Evolutionary conservation across 2,329 filamentous ascomycete genomes (phyloP), one percentile per base, ranked within the genome.

Genomic region (Cladosporium cucumerinum): DNA sequence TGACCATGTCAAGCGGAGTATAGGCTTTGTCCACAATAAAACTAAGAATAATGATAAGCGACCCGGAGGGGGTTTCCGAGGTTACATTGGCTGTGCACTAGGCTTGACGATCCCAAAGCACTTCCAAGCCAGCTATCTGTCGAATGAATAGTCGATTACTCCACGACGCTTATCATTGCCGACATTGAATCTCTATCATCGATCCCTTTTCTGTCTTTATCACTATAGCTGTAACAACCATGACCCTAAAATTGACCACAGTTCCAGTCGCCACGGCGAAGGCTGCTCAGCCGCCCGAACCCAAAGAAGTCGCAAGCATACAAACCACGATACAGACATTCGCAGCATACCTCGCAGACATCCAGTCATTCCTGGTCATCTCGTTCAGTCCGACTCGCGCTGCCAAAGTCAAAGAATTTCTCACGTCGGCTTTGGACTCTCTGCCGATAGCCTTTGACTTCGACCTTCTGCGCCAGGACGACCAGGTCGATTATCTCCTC

Each of bases 51-150:
- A 23, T 25, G 30, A 57, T 36, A 39, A 57, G 30, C 54, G 10
- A 36, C 11, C 21, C 54, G 32, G 54, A 39, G 4, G 54, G 32
- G 0, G 4, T 1, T 57, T 32, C 54, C 54, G 54, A 57, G 54
- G 54, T 57, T 57, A 57, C 54, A 57, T 57, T 34, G 32, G 54
- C 28, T 57, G 21, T 39, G 54, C 54, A 39, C 30, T 57, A 57
- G 54, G 21, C 28, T 21, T 23, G 54, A 57, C 11, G 54, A 57
- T 57, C 54, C n/a, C 54, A 18, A 23, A 25, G 23, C 51, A 11
- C 51, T 23, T 34, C 16, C 34, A 3, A 57, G 32, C 10, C 16
- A 1, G 14, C 14, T 26, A 16, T 11, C 32, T 57, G 14, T 32
- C 51, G 12, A 14, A 16, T 11, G 18, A 57, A 14, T 11, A 18